Evolutionary conservation across 2,329 filamentous ascomycete genomes (phyloP).

Genomic region (Colletotrichum filicis): DNA sequence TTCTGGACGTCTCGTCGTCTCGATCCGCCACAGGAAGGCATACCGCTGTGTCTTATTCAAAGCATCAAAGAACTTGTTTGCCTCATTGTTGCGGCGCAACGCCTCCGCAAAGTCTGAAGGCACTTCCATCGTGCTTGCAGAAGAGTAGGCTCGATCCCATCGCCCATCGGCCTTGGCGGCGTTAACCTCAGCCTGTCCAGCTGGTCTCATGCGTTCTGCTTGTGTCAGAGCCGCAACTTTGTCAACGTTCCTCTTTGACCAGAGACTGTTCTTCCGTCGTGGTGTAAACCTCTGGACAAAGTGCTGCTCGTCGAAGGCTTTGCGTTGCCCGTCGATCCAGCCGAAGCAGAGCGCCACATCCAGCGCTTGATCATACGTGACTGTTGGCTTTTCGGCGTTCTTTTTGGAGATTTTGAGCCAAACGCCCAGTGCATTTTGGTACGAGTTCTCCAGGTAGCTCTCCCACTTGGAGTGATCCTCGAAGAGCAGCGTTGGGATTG

Average conservation of each 20-base stretch:
- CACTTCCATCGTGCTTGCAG: slow-evolving; percentile 56
- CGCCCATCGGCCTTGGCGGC: slow-evolving; percentile 66
- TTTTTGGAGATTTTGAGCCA: slow-evolving; percentile 64
- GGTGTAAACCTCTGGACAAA: slow-evolving; percentile 70
- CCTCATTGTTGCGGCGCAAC: slow-evolving; percentile 48
- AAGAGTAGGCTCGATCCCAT: slow-evolving; percentile 68
- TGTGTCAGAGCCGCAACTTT: slow-evolving; percentile 57
- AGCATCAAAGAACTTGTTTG: slow-evolving; percentile 52
- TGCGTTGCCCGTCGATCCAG: slow-evolving; percentile 71
- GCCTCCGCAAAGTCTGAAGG: slow-evolving; percentile 61
- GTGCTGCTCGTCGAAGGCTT: slow-evolving; percentile 53
- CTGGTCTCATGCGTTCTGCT: slow-evolving; percentile 59
- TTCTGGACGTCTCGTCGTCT: slow-evolving; percentile 52
- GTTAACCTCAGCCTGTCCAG: slow-evolving; percentile 62
- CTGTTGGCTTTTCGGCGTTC: slow-evolving; percentile 50
- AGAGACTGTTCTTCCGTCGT: slow-evolving; percentile 63
- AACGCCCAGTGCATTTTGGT: slow-evolving; percentile 48
- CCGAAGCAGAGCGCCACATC: slow-evolving; percentile 69
- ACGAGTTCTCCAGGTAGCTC: slow-evolving; percentile 50
- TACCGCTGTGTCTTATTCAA: slow-evolving; percentile 59
- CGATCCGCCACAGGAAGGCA: slow-evolving; percentile 55
- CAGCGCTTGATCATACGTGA: slow-evolving; percentile 63
- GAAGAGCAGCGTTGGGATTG: slow-evolving; percentile 42
- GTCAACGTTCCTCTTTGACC: slow-evolving; percentile 69
- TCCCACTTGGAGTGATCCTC: slow-evolving; percentile 44